Base-by-base conservation (phyloP, 225 moss, liverwort and hornwort genomes). In the Climacium dendroides region DNA sequence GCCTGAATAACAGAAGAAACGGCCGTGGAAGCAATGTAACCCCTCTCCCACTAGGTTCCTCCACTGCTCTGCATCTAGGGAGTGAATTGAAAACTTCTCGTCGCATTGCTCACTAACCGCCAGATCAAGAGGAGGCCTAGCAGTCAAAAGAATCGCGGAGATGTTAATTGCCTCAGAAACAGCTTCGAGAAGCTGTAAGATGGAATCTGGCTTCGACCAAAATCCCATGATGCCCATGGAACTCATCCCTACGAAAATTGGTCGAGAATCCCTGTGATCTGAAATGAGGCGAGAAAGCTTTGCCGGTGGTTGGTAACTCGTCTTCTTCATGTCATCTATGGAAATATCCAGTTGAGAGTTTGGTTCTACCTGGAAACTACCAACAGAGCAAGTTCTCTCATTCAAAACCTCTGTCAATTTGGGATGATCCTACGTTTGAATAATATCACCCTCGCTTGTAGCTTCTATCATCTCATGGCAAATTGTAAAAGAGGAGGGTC, bases 201-300 rank as follows among this genome's bases (percentile, higher is more conserved):
- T 81, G 20, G 79, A 79, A n/a, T 87, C 92, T 81, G 95, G 92
- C 37, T 88, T 93, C 58, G 85, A 88, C 76, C 97, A 48, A 81
- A 94, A 95, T 32, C 98, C 98, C 98, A 98, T 97, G 87, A 93
- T 97, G 89, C 97, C 98, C 85, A 95, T 90, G 35, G 97, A 98
- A 82, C 96, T 97, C 43, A 98, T 72, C 71, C 97, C 97, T 80
- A 98, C 24, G 71, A 97, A 97, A 55, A 98, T 93, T 30, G 94
- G 93, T 48, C 60, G 88, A 67, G 66, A 15, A 43, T 88, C 78
- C 26, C 52, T 48, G 47, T 34, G 66, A 17, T 85, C 83, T 57
- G 85, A 88, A 52, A 97, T 29, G 79, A 98, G 95, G 57, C 85
- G 89, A 82, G 81, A 81, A 52, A 98, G 87, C 47, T 88, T 97